phyloP scores from a whole-genome alignment of 2,329 filamentous ascomycete genomes.

The Diplocarpon rosae region DNA sequence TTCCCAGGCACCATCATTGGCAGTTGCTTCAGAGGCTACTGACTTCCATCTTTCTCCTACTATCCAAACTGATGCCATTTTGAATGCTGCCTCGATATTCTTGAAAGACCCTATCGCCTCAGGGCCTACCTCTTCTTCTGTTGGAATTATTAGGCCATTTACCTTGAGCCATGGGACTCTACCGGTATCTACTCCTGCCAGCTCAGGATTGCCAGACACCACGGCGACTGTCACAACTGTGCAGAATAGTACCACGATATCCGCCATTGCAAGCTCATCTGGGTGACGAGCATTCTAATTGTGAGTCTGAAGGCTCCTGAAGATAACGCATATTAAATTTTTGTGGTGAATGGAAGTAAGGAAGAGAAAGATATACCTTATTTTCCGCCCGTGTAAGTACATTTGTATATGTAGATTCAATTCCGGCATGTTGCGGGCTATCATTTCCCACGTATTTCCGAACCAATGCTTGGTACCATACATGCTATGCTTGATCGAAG shows the following conservation, averaged over 20 bases:
- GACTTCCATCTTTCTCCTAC: not conserved
- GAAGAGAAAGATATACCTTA: not conserved
- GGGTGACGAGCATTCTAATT: not conserved
- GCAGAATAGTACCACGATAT: not conserved
- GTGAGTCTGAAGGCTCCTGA: constrained; percentile 2
- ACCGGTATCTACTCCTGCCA: not conserved
- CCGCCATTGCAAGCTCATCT: not conserved
- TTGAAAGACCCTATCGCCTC: not conserved
- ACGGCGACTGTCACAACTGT: not conserved
- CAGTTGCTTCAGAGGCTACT: not conserved
- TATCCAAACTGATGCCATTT: constrained; percentile 3
- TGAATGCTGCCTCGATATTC: constrained; percentile 5
- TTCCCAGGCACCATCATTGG: not conserved
- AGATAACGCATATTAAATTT: not conserved
- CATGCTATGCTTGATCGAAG: too few relatives aligned
- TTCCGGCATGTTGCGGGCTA: too few relatives aligned
- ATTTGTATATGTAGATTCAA: too few relatives aligned
- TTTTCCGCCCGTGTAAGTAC: too few relatives aligned
- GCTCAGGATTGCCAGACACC: not conserved
- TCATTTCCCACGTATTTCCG: too few relatives aligned
- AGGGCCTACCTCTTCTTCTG: not conserved
- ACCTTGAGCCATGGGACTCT: not conserved
- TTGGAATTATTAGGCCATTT: not conserved
- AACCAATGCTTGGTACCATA: too few relatives aligned
- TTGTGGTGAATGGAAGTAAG: not conserved